Conservation (phyloP, 805 yeast genomes). For the Candida nitratophila region DNA sequence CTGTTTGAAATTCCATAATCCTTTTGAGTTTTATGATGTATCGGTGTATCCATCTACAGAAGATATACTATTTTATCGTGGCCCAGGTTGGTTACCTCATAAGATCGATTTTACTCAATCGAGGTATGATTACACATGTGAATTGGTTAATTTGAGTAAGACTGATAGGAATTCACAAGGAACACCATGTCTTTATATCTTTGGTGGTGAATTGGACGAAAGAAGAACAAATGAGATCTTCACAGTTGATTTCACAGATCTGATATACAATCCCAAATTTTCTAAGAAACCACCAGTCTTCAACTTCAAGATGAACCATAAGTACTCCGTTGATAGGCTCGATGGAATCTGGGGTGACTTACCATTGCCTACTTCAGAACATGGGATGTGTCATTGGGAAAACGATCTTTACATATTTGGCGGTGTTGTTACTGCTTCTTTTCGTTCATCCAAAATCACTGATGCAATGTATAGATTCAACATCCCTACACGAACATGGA, state of each 20-base stretch:
- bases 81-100: neutral
- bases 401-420: neutral
- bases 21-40: neutral
- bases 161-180: neutral
- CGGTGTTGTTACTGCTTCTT: neutral
- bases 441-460: neutral
- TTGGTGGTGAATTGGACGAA: neutral
- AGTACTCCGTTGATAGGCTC: neutral
- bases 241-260: neutral
- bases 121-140: neutral
- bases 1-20: neutral
- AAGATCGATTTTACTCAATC: neutral
- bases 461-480: neutral
- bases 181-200: neutral
- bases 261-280: neutral
- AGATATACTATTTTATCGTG: neutral
- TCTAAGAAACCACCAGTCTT: too few species aligned
- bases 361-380: neutral
- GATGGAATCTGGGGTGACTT: neutral
- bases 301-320: neutral
- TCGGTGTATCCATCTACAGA: neutral
- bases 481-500: neutral
- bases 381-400: neutral
- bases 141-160: neutral
- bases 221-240: neutral